Conservation (phyloP, 306 rosid species). For the Prunus mume region DNA sequence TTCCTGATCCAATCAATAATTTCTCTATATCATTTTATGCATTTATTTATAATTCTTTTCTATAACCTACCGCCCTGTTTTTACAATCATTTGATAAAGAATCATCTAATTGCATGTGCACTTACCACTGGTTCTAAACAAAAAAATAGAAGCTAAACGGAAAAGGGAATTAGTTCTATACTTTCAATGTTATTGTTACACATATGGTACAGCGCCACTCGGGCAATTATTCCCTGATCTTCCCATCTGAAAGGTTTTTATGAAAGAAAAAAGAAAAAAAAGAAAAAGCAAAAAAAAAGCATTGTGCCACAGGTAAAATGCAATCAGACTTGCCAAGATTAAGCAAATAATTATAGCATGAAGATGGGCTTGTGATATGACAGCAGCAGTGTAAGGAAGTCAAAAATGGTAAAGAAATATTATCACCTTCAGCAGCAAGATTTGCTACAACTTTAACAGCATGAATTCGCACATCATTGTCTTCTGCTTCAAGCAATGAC, state of each 20-base stretch:
- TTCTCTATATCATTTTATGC: background rate
- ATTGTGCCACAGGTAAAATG: background rate
- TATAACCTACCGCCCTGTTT: background rate
- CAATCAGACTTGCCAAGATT: background rate
- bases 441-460: constrained; percentile 99
- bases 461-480: constrained; percentile 86
- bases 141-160: background rate
- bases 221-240: no score
- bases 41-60: background rate
- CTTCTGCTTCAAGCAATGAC: constrained; percentile 96
- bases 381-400: background rate
- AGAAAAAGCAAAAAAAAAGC: background rate
- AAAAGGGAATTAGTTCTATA: background rate
- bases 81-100: background rate
- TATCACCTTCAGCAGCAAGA: constrained; percentile 97
- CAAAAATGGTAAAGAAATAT: background rate
- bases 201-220: no score
- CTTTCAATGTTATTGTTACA: background rate
- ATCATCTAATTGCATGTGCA: background rate
- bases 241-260: no score
- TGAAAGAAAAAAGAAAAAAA: no score
- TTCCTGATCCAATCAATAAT: background rate
- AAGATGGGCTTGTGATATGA: constrained; percentile 8
- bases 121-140: background rate
- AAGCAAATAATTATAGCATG: background rate